Evolutionary conservation across 73 alveolate species (phyloP), one percentile per base, ranked within the genome.

Genomic region (Paramecium sonneborni): DNA sequence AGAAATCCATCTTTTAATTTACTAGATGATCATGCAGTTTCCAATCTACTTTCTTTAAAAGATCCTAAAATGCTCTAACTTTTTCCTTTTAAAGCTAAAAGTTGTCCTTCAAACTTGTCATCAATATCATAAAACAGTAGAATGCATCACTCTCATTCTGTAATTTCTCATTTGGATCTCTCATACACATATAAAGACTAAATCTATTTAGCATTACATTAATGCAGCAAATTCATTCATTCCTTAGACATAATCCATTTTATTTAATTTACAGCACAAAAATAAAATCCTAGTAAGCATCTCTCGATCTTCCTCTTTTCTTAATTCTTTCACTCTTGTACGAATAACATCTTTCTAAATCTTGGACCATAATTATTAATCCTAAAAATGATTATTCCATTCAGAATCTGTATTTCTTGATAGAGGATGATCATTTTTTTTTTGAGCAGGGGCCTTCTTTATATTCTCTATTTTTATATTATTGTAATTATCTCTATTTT

Each of bases 201-300:
- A 74, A 32, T 74, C 32, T 74, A 74, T 35, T 35, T 30, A 35
- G 55, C 35, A 32, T 32, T 38, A 74, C 87, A 74, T 74, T 38
- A 74, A 74, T 74, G 87, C 87, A 35, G 87, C 87, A 21, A 74
- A 35, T 74, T 74, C 87, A 35, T 74, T 74, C 87, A 74, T 74
- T 74, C 87, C 87, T 74, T 74, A 38, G 46, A 74, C 58, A 38
- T 74, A 74, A n/a, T 32, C 58, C 58, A 38, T 32, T 74, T 74
- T 74, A 43, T 74, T 74, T 32, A 74, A 38, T 74, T 74, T 74
- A 43, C 87, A 74, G 18, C 87, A 74, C 57, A 74, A 74, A 38
- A 74, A 74, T 35, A 74, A 32, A 30, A 74, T 74, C 46, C 46
- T 74, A 35, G 12, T 74, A 12, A 74, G 15, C 32, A 24, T 35